Base-by-base conservation (phyloP, 768 basidiomycete genomes). In the Phaeolepiota aurea region DNA sequence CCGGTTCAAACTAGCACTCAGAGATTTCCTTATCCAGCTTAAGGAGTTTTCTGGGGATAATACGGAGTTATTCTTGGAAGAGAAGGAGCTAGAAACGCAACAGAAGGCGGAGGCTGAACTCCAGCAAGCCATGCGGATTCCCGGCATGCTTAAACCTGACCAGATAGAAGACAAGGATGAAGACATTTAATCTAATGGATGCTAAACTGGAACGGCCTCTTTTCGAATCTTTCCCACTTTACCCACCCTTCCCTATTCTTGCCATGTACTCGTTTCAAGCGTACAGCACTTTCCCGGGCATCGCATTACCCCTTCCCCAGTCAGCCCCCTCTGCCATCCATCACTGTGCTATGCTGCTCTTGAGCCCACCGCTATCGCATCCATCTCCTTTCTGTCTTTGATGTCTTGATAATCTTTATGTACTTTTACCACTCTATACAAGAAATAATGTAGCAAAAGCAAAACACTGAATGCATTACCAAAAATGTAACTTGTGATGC, bases 1-100 rank as follows among this genome's bases (percentile, higher is more conserved):
- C 51, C 78, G 84, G 48, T 99, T 98, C 82, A 97, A 98, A 66
- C 69, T 89, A 49, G 82, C 86, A 12, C 71, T 97, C 36, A 87
- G 94, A 43, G 96, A 98, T 63, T 99, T 98, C 82, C 78, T 99
- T 42, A 90, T 99, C 51, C 87, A 92, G 51, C 78, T 99, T 47
- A 96, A 96, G 58, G 96, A 98, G 63, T 98, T 96, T 68, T 91
- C 90, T 3, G 87, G 84, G 3, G 92, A 96, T 54, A 93, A 94
- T 48, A 67, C 91, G 5, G 96, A 97, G 48, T 69, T 97, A 25
- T 97, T 72, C 66, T 68, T 90, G 50, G 94, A 97, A 54, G 96
- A 98, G 64, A 94, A 91, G 63, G 93, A 97, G 58, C 74, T 77
- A 3, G 94, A 94, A 60, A 70, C 72, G 15, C 76, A 82, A 56